Evolutionary conservation across 306 rosid species (phyloP), one percentile per base, ranked within the genome.

Genomic region (Medicago arabica): DNA sequence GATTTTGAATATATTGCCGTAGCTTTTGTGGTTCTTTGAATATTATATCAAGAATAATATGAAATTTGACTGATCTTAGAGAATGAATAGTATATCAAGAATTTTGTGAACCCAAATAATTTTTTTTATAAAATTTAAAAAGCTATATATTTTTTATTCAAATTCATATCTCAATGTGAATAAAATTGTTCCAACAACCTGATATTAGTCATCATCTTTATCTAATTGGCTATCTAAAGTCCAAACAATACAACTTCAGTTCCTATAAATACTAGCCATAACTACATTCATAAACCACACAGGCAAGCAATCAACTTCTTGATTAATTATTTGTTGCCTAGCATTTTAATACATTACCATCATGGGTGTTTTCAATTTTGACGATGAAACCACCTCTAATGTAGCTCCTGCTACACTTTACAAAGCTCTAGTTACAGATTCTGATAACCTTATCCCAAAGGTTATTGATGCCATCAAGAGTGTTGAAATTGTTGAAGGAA

Each of bases 361-460:
- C 67, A 84, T 85, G 83, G 83, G 81, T 65, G 68, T 78, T 7
- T 51, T 46, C 9, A 85, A 67, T 28, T 81, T 55, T 67, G 65
- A 81, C 17, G 55, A 57, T 5, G 83, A 85, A 72, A 16, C 23
- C 43, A 63, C 67, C 23, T 80, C 85, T 0, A 6, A 0, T 43
- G 23, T 81, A 1, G 63, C 81, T 7, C 81, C 83, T 3, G 76
- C 81, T 16, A 81, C 1, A 41, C 78, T 85, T 1, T 78, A 69
- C 81, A 69, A 78, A 69, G 81, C 81, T 78, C 39, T 69, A 8
- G 75, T 60, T 15, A 69, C 4, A 4, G 81, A 78, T 59, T 62
- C 44, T 47, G 76, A 78, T 16, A 6, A 2, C 15, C 51, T 78
- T 61, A 36, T 53, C 31, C 82, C 82, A 46, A 78, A 78, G 46